Evolutionary conservation across 352 stramenopile species (phyloP).

Genomic region (Phytophthora macrochlamydospora): DNA sequence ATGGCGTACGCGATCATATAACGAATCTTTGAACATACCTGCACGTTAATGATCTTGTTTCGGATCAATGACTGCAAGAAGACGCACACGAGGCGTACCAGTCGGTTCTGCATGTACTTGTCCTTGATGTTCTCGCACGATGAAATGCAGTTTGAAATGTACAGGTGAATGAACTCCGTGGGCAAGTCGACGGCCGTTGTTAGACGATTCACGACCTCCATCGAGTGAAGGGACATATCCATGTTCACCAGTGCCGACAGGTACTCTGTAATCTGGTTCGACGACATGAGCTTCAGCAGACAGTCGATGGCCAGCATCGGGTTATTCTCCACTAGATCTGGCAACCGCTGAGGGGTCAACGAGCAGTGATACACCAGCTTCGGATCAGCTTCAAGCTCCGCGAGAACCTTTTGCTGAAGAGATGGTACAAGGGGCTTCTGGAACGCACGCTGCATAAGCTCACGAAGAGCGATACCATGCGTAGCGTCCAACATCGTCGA

Average conservation of each 20-base stretch:
- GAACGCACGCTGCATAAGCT: constrained; percentile 92
- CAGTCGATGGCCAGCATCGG: constrained; percentile 97
- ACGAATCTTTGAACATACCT: constrained; percentile 63
- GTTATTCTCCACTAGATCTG: constrained; percentile 98
- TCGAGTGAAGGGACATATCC: constrained; percentile 99
- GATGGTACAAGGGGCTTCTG: constrained; percentile 86
- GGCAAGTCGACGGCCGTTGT: constrained; percentile 93
- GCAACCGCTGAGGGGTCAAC: constrained; percentile 93
- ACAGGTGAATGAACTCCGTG: constrained; percentile 98
- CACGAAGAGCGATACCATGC: constrained; percentile 85
- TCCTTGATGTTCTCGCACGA: constrained; percentile 99
- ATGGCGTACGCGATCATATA: not conserved
- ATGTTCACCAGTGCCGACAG: constrained; percentile 97
- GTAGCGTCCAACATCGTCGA: constrained; percentile 88
- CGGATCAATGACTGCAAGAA: constrained; percentile 98
- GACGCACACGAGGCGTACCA: constrained; percentile 98
- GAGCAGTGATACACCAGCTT: constrained; percentile 93
- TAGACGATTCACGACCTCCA: constrained; percentile 97
- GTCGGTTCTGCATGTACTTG: constrained; percentile 97
- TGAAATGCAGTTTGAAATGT: constrained; percentile 99
- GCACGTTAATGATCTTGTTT: constrained; percentile 99
- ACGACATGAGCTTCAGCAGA: constrained; percentile 91
- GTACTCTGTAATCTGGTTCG: constrained; percentile 95
- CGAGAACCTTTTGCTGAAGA: constrained; percentile 90
- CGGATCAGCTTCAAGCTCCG: constrained; percentile 88